These are phyloP conservation scores for Fraxinus latifolia DNA, from an alignment of 305 asterid genomes.

Conservation along the genomic window DNA sequence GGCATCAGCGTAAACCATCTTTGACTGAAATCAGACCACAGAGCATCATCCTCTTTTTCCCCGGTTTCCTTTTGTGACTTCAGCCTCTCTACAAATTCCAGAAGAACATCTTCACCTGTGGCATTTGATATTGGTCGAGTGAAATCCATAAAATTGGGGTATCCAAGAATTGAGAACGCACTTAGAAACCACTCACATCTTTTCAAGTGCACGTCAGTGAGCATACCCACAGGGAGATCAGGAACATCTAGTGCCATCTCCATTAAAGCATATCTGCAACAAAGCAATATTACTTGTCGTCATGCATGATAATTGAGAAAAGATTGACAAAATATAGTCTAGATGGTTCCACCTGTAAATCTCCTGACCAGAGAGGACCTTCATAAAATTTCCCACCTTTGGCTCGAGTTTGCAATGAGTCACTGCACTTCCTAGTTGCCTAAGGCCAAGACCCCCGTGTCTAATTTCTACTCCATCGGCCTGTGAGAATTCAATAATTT, in stretches of 20 bases:
- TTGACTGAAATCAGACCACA: constrained; percentile 67
- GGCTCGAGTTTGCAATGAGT: constrained; percentile 77
- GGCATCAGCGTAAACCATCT: constrained; percentile 79
- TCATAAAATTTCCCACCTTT: constrained; percentile 68
- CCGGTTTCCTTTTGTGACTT: constrained; percentile 26
- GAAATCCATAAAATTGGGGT: background rate
- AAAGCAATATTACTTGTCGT: background rate
- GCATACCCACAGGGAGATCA: constrained; percentile 76
- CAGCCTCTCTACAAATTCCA: constrained; percentile 38
- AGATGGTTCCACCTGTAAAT: constrained; percentile 53
- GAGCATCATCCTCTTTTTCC: constrained; percentile 25
- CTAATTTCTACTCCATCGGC: constrained; percentile 86
- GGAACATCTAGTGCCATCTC: constrained; percentile 80
- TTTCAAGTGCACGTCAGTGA: constrained; percentile 53
- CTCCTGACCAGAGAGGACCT: constrained; percentile 73
- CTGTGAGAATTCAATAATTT: constrained; percentile 27
- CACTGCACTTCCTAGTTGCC: constrained; percentile 74
- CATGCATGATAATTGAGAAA: background rate
- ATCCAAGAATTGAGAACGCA: background rate
- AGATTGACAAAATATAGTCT: background rate
- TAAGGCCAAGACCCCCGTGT: constrained; percentile 67
- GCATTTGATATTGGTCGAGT: background rate
- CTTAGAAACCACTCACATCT: constrained; percentile 42
- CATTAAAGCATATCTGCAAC: constrained; percentile 73
- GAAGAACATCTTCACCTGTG: constrained; percentile 58